Evolutionary conservation across 2,329 filamentous ascomycete genomes (phyloP), one percentile per base, ranked within the genome.

Genomic region (Paraphaeosphaeria sporulosa): DNA sequence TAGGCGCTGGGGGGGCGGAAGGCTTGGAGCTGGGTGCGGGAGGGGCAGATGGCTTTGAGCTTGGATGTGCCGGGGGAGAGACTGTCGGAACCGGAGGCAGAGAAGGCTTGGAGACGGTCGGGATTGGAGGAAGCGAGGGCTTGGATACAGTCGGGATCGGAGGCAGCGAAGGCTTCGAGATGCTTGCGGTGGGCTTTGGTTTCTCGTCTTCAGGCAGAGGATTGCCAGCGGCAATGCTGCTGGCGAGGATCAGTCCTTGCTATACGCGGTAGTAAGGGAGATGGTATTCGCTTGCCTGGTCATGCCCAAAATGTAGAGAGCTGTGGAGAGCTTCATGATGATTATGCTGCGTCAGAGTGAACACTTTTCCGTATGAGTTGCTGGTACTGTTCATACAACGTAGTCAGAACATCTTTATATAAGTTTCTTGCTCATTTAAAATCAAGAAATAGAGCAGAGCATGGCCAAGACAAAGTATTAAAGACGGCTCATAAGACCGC

Each of bases 311-410:
- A 61, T 25, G 59, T 62, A 63, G 42, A 71, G 43, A 53, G 68
- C 52, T 48, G 67, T 64, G 34, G 64, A 62, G 62, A 74, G 53
- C 67, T 72, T 74, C 71, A 74, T 73, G 32, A 48, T 71, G 64
- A 59, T 54, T 54, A 42, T 51, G 43, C 32, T 54, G 50, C 53
- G 42, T 19, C 38, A 17, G 17, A 40, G 38, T 17, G 17, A 40
- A 17, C 7, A 40, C 2, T 40, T 8, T 40, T 3, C 9, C 38
- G 38, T 7, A 54, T 36, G 50, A 42, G 36, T 25, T 30, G 27
- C 34, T 64, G 51, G 38, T 49, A 23, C n/a, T 61, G 15, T 13
- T 34, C 13, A 38, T 34, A 46, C 32, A 19, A 55, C 19, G 55
- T 23, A 44, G 23, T 46, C 34, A 40, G 10, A 38, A 38, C 34